phyloP scores from a whole-genome alignment of 2,329 filamentous ascomycete species.

The Stagonosporopsis cucurbitacearum region DNA sequence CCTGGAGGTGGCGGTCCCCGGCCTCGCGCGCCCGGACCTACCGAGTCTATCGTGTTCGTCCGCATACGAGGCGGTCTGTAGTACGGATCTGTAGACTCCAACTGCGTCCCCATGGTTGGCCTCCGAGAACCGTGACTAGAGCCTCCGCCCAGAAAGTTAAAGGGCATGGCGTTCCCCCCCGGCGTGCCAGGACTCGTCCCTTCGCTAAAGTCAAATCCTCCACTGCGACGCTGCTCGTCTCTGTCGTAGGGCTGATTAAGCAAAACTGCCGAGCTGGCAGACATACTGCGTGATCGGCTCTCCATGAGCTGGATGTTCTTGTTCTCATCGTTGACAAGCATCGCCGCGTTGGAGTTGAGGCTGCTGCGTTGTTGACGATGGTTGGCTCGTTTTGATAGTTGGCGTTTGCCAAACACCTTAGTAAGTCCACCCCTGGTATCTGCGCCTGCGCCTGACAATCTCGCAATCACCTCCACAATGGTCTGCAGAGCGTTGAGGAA shows the following conservation, averaged over 20 bases:
- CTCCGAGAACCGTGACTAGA: constrained; percentile 52
- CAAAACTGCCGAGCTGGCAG: constrained; percentile 67
- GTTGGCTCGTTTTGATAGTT: constrained; percentile 76
- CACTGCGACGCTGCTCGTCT: constrained; percentile 55
- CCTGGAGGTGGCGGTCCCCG: constrained; percentile 51
- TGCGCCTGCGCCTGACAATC: constrained; percentile 81
- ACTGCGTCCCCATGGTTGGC: constrained; percentile 41
- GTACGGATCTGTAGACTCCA: constrained; percentile 71
- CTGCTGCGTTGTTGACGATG: constrained; percentile 74
- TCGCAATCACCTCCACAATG: constrained; percentile 83
- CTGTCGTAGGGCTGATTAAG: constrained; percentile 57
- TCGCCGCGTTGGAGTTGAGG: constrained; percentile 80
- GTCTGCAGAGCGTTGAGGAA: constrained; percentile 92
- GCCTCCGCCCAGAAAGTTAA: constrained; percentile 68
- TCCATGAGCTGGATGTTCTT: constrained; percentile 65
- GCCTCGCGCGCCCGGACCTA: constrained; percentile 57
- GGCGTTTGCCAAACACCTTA: constrained; percentile 87
- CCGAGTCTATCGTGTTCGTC: constrained; percentile 61
- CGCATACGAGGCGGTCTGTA: constrained; percentile 83
- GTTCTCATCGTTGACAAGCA: constrained; percentile 73
- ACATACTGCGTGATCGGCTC: constrained; percentile 64
- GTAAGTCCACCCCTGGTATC: constrained; percentile 80
- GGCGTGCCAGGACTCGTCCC: constrained; percentile 70
- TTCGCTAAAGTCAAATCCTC: constrained; percentile 63
- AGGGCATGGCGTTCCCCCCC: constrained; percentile 71